A percentile compares a stretch with the other conserved stretches of the same genome.
Evolutionary conservation across 2,329 filamentous ascomycete genomes (phyloP).

Genomic region (Stemphylium beticola): DNA sequence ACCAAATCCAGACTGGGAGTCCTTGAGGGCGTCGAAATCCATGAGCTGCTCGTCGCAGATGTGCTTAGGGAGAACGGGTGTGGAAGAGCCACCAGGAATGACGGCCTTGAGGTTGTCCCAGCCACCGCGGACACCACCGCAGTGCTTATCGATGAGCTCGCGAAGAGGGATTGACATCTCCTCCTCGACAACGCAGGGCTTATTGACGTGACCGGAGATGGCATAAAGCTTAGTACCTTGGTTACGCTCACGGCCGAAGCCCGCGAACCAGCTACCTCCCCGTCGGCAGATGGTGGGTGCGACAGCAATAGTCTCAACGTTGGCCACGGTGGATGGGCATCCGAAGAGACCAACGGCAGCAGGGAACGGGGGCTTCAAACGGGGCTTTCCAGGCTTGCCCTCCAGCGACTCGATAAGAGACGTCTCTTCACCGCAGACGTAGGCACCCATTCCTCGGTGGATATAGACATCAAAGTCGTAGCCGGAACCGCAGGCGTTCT

Average conservation of each 20-base stretch:
- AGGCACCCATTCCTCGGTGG: slow-evolving; percentile 95
- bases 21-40: slow-evolving; percentile 99
- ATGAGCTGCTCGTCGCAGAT: slow-evolving; percentile 95
- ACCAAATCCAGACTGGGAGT: slow-evolving; percentile 94
- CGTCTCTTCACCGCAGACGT: slow-evolving; percentile 98
- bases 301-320: slow-evolving; percentile 96
- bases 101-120: slow-evolving; percentile 98
- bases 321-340: slow-evolving; percentile 96
- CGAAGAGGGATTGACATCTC: slow-evolving; percentile 98
- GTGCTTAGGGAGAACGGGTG: slow-evolving; percentile 87
- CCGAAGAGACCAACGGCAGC: slow-evolving; percentile 97
- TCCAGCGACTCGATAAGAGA: slow-evolving; percentile 97
- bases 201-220: slow-evolving; percentile 98
- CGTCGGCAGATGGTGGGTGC: slow-evolving; percentile 94
- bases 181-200: slow-evolving; percentile 96
- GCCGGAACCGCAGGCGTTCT: slow-evolving; percentile 95
- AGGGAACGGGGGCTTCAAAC: slow-evolving; percentile 97
- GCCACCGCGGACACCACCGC: slow-evolving; percentile 91
- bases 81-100: slow-evolving; percentile 96
- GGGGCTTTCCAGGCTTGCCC: slow-evolving; percentile 97
- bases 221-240: slow-evolving; percentile 97
- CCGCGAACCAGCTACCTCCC: slow-evolving; percentile 89
- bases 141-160: slow-evolving; percentile 98
- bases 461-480: slow-evolving; percentile 98
- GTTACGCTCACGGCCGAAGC: slow-evolving; percentile 95